Base-by-base conservation (phyloP, 805 yeast species). In the Barnettozyma californica region DNA sequence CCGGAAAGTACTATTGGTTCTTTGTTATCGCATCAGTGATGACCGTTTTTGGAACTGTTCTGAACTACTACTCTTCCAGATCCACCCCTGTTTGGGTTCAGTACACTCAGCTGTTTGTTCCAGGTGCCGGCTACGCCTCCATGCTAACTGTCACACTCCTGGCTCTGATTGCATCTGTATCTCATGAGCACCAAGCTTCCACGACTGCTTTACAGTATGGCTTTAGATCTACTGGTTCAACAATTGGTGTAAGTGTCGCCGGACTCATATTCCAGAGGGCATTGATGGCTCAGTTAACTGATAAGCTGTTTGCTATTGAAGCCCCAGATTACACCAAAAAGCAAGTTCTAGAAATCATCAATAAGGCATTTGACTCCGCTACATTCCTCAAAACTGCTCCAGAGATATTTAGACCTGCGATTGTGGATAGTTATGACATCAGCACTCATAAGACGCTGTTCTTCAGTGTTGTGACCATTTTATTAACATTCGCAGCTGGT, bases 131-230 rank as follows among this genome's bases (percentile, higher is more conserved):
- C 0, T 80, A 83, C 55, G 79, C 95, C 1, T 68, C 78, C 4
- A 73, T 81, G 63, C 71, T 87, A 52, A 87, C 95, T 0, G 78
- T 86, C 2, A 81, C 91, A 0, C 68, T 88, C 43, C 66, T 87
- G 33, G 85, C 95, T 0, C 73, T 88, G 65, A 84, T 88, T 46
- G 83, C 94, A 0, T 78, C 94, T 1, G 94, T 84, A 2, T 82
- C 85, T 9, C 65, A 71, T 20, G 74, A 77, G 45, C 77, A 74
- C 59, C 96, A 88, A 65, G 96, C 97, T 1, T 76, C 89, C 19
- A 84, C 92, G 2, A 90, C 97, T 0, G 87, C 96, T 0, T 86
- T 91, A 49, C 95, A 88, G 60, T 90, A 91, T 63, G 90, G 91
- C 0, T 88, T 86, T 70, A 75, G 95, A 59, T 83, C 92, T 9